Evolutionary conservation across 78 protist species (phyloP).

Genomic region (Diacronema lutheri): DNA sequence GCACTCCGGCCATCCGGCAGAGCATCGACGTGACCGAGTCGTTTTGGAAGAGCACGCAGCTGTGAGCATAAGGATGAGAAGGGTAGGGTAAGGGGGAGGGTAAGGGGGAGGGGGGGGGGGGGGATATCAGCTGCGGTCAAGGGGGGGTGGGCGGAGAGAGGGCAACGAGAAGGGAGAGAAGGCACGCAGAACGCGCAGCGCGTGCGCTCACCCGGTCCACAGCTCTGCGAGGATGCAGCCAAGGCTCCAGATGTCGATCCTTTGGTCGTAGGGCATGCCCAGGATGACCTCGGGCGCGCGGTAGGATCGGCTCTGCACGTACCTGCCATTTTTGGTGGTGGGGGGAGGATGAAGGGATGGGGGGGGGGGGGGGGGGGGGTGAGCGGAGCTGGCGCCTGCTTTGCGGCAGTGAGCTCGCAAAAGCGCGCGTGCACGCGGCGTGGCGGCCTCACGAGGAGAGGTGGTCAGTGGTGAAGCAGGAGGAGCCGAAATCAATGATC

Average conservation of each 20-base stretch:
- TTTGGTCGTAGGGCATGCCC: slow-evolving; percentile 23
- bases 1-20: slow-evolving; percentile 7
- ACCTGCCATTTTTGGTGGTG: no score
- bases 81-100: no score
- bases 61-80: no score
- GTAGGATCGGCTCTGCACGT: slow-evolving; percentile 68
- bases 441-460: no score
- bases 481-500: slow-evolving; percentile 75
- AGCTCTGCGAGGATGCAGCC: slow-evolving; percentile 74
- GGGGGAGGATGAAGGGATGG: not conserved
- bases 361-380: no score
- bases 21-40: slow-evolving; percentile 38
- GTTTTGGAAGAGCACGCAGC: slow-evolving; percentile 55
- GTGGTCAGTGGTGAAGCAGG: slow-evolving; percentile 59
- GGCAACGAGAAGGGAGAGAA: no score
- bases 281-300: slow-evolving; percentile 73
- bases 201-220: slow-evolving; percentile 55
- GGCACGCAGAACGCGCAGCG: no score
- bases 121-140: no score
- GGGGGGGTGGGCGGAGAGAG: no score
- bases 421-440: slow-evolving; percentile 26
- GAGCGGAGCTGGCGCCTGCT: no score
- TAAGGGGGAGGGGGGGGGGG: no score
- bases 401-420: not conserved
- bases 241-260: slow-evolving; percentile 76